Evolutionary conservation across 192 early-diverging fungal genomes (phyloP).

Genomic region (Borealophlyctis nickersoniae): DNA sequence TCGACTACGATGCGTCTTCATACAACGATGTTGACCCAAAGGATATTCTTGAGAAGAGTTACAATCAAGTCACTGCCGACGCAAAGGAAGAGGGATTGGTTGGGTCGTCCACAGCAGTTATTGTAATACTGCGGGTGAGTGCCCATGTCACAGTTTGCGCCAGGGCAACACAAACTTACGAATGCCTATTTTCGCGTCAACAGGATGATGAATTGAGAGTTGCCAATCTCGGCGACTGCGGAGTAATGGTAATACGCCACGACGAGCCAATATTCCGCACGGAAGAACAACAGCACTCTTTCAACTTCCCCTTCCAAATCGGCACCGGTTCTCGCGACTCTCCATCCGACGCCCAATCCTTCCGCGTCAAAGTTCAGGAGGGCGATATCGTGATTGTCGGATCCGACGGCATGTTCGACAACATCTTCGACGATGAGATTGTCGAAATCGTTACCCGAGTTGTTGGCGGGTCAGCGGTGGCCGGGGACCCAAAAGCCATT

Average conservation of each 20-base stretch:
- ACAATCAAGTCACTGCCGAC: conserved; percentile 70
- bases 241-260: conserved; percentile 81
- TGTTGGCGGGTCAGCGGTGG: background rate
- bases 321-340: conserved; percentile 79
- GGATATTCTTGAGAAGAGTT: conserved; percentile 77
- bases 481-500: conserved; percentile 67
- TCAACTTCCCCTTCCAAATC: conserved; percentile 97
- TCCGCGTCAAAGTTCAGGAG: conserved; percentile 78
- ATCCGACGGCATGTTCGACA: conserved; percentile 95
- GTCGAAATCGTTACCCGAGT: conserved; percentile 68
- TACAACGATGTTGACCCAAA: conserved; percentile 78
- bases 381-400: conserved; percentile 92
- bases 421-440: conserved; percentile 97
- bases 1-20: conserved; percentile 63
- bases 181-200: background rate
- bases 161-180: background rate
- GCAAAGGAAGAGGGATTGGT: conserved; percentile 71
- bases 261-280: conserved; percentile 87
- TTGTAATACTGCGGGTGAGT: conserved; percentile 71
- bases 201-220: conserved; percentile 89
- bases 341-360: conserved; percentile 81
- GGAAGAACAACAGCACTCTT: conserved; percentile 98
- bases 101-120: conserved; percentile 87
- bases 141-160: background rate
- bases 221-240: conserved; percentile 94